phyloP scores from a whole-genome alignment of 768 basidiomycete genomes.

The Hypsizygus marmoreus region DNA sequence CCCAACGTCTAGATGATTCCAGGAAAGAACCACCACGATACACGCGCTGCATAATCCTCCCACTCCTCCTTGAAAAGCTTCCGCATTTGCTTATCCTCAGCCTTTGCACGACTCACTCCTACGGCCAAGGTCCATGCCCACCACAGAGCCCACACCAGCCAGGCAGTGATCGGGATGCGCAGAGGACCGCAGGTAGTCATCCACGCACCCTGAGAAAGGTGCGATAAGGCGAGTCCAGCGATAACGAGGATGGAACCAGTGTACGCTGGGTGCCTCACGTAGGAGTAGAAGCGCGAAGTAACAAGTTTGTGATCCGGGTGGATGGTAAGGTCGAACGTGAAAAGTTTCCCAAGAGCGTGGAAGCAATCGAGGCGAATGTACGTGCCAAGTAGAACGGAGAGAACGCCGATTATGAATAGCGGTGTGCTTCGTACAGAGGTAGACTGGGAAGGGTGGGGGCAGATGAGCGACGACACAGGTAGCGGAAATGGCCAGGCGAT shows the following conservation, averaged over 20 bases:
- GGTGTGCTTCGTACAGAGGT: constrained; percentile 28
- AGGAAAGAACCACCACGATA: constrained; percentile 50
- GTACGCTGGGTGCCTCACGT: constrained; percentile 52
- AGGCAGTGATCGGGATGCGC: constrained; percentile 20
- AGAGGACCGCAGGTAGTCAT: constrained; percentile 34
- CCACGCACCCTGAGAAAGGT: constrained; percentile 43
- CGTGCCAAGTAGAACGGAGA: constrained; percentile 34
- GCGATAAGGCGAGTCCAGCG: constrained; percentile 40
- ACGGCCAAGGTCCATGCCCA: constrained; percentile 46
- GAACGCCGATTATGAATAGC: constrained; percentile 35
- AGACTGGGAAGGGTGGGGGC: constrained; percentile 21
- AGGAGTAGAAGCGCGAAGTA: constrained; percentile 43
- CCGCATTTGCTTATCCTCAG: constrained; percentile 48
- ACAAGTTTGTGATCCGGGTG: constrained; percentile 44
- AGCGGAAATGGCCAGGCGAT: constrained; percentile 32
- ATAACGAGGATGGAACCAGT: constrained; percentile 48
- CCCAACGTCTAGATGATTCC: constrained; percentile 31
- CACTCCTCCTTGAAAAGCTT: constrained; percentile 45
- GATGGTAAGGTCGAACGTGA: constrained; percentile 52
- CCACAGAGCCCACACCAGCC: constrained; percentile 36
- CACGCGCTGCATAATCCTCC: constrained; percentile 43
- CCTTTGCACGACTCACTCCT: constrained; percentile 43
- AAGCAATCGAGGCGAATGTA: constrained; percentile 46
- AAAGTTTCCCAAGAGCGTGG: constrained; percentile 42
- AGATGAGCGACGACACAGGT: constrained; percentile 31